Base-by-base conservation (phyloP, 2,329 filamentous ascomycete genomes). In the Monilinia fructigena region DNA sequence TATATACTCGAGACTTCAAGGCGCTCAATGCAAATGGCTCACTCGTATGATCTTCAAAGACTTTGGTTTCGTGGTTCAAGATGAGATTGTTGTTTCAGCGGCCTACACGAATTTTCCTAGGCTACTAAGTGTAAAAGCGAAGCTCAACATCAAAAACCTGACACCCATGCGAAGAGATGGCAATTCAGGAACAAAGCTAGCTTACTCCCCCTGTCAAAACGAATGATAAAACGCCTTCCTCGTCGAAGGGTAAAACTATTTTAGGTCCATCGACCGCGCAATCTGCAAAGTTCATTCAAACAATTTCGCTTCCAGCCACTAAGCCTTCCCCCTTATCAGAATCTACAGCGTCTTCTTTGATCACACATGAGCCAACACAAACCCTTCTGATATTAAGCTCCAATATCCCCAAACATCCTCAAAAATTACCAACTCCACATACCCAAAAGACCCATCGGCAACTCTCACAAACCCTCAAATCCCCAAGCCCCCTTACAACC, bases 11-110 rank as follows among this genome's bases (percentile, higher is more conserved):
- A 83, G 85, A 10, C 74, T 92, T 12, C 81, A 81, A 55, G 85
- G 91, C 3, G 80, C 81, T 54, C 91, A 96, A 74, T 89, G 88
- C 4, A 97, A 97, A 78, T 97, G 93, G 93, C 82, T 97, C 14
- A 91, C 91, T 0, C 84, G 93, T 4, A 80, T 97, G 40, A 81
- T 97, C 7, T 80, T 96, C 38, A 95, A 96, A 74, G 85, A 88
- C 69, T 91, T 89, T 12, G 63, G 63, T 3, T 65, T 65, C 28
- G 14, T 31, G 28, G 47, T 65, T 67, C 81, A 83, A n/a, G 89
- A 90, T 0, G 80, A 93, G 0, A 75, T 83, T 1, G 74, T 96
- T 1, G 86, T 92, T 28, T 78, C 80, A 8, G 70, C 76, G 5
- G 10, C 26, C 7, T 35, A 54, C 50, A 54, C 65, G 4, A 47